phyloP scores from a whole-genome alignment of 139 green algal genomes.

The Tetratostichococcus sp. region DNA sequence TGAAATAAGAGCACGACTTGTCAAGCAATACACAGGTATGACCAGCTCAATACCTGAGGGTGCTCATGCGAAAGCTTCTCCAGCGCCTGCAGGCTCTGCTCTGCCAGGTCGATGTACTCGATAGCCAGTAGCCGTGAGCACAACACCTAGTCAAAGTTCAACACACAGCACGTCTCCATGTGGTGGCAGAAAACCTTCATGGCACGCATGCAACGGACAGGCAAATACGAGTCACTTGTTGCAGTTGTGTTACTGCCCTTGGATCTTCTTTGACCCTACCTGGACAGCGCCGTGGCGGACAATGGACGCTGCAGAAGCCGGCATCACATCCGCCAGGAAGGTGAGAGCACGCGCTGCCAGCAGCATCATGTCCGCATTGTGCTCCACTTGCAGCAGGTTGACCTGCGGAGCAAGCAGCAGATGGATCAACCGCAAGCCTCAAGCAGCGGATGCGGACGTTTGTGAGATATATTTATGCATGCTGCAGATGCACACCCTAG shows the following conservation, averaged over 20 bases:
- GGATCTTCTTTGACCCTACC: no score
- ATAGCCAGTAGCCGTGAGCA: conserved; percentile 87
- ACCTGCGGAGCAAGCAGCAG: conserved; percentile 51
- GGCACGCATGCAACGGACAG: no score
- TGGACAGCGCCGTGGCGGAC: conserved; percentile 84
- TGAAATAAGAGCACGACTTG: no score
- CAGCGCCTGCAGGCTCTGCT: conserved; percentile 90
- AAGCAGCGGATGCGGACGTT: no score
- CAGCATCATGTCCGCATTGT: conserved; percentile 92
- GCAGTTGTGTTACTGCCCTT: no score
- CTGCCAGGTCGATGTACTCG: conserved; percentile 97
- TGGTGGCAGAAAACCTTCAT: no score
- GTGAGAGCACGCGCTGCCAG: conserved; percentile 88
- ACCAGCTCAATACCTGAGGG: conserved; percentile 26
- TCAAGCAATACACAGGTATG: no score
- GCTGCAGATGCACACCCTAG: no score
- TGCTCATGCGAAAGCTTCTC: conserved; percentile 94
- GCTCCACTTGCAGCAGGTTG: conserved; percentile 74
- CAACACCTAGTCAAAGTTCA: conserved; percentile 31
- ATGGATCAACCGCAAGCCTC: no score
- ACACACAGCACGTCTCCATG: no score
- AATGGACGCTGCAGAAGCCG: conserved; percentile 60
- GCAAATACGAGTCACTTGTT: no score
- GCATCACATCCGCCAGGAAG: conserved; percentile 87
- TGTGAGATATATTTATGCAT: background rate